Evolutionary conservation across 2,329 filamentous ascomycete species (phyloP).

Genomic region (Colletotrichum phormii): DNA sequence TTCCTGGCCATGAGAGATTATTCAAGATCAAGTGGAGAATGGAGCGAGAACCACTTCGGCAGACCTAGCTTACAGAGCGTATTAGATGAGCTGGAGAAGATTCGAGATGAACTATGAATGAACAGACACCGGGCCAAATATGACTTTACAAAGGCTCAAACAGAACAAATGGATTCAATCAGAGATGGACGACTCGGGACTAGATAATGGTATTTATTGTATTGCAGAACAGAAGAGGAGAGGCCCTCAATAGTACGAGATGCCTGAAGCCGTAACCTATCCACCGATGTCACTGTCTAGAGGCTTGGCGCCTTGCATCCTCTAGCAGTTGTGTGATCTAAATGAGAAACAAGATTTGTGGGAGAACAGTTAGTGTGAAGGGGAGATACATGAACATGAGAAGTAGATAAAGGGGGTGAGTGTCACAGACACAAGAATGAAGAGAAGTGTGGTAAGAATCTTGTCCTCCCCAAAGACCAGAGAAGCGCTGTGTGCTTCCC

Average conservation of each 20-base stretch:
- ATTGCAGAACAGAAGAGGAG: not conserved
- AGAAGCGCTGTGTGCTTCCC: not conserved
- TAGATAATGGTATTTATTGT: conserved; percentile 9
- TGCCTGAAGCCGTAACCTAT: not conserved
- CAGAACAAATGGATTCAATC: not conserved
- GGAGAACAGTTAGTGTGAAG: not conserved
- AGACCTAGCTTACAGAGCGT: conserved; percentile 61
- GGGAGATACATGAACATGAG: not conserved
- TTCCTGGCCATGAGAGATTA: conserved; percentile 57
- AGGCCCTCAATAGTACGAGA: not conserved
- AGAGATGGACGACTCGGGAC: not conserved
- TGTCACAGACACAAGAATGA: conserved; percentile 8
- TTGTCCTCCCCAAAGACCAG: not conserved
- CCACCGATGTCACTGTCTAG: not conserved
- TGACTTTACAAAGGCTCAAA: not conserved
- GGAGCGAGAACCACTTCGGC: conserved; percentile 63
- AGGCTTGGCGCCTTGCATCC: not conserved
- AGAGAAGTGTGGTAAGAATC: not conserved
- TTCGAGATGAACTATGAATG: conserved; percentile 41
- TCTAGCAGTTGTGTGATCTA: not conserved
- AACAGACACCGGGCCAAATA: not conserved
- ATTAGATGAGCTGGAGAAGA: conserved; percentile 35
- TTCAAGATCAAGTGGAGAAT: conserved; percentile 52
- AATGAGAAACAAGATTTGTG: not conserved
- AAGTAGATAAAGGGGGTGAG: not conserved